Base-by-base conservation (phyloP, 2,329 filamentous ascomycete genomes). In the Seiridium unicorne region DNA sequence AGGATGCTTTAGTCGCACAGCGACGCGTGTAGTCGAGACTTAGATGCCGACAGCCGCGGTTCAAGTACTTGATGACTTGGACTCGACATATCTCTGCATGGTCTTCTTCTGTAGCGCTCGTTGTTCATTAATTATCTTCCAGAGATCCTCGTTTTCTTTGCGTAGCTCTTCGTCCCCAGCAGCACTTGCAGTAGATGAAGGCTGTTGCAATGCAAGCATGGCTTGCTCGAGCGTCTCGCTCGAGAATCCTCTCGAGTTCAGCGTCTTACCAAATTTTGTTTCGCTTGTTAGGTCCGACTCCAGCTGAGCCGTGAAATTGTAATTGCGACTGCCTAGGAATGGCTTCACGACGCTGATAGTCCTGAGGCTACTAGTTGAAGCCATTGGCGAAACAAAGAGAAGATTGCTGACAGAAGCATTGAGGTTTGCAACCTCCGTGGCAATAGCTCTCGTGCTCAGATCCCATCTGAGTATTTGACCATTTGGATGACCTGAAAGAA, bases 321-420 rank as follows among this genome's bases (percentile, higher is more conserved):
- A 92, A 63, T 82, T 84, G 44, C 84, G 80, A 62, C 84, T 82
- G 55, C 83, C 86, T 62, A 89, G 83, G 63, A 87, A 88, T n/a
- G 94, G 94, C 77, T 97, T 97, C 62, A 94, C 82, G 32, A 97
- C 82, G 1, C 82, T 83, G 31, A 84, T 75, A 13, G 83, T 79
- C 65, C 85, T 82, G 18, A 81, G 82, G 64, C 70, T 68, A 64
- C 35, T 76, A 72, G 67, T 81, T 80, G 61, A 77, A 77, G 73
- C 75, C 34, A 83, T 80, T 0, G 91, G 87, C 8, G 87, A 83
- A 35, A 92, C 78, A 74, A 95, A 90, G n/a, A 81, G 72, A 32
- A 98, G 70, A 66, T 96, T 97, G 9, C 91, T 95, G 40, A 97
- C 87, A 18, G 92, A 87, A 3, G 92, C 90, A 58, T 92, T 92